Percentiles rank a stretch among this genome's conserved stretches.
Evolutionary conservation across 148 eudicot species (phyloP).

Genomic region (Chenopodium formosanum): DNA sequence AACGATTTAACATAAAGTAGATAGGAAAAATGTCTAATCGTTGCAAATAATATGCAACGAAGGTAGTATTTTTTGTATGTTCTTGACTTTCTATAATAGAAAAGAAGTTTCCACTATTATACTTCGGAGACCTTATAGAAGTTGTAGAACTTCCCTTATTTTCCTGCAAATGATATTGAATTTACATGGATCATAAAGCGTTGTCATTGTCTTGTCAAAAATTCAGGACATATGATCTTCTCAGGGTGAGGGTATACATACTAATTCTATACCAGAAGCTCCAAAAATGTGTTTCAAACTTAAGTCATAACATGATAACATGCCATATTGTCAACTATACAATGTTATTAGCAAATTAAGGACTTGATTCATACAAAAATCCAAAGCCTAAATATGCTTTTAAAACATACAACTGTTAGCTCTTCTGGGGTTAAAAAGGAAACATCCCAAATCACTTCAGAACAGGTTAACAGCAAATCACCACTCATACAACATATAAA

Average conservation of each 20-base stretch:
- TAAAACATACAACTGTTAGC: conserved; percentile 2
- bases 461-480: conserved; percentile 13
- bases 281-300: neutral
- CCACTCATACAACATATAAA: conserved; percentile 24
- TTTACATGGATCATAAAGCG: no score
- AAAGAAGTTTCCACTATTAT: no score
- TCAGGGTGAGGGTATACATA: neutral
- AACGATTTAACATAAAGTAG: no score
- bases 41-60: no score
- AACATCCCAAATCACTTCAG: conserved; percentile 6
- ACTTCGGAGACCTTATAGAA: no score
- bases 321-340: conserved; percentile 4
- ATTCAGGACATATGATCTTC: neutral
- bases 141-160: no score
- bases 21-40: no score
- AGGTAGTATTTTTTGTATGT: no score
- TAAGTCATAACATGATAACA: neutral
- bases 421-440: conserved; percentile 2
- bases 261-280: neutral
- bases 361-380: conserved; percentile 2
- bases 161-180: no score
- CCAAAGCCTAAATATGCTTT: neutral
- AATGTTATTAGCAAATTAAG: conserved; percentile 3
- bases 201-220: no score
- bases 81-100: no score